Evolutionary conservation across 169 alveolate genomes (phyloP), one percentile per base, ranked within the genome.

Genomic region (Cryptosporidium baileyi): DNA sequence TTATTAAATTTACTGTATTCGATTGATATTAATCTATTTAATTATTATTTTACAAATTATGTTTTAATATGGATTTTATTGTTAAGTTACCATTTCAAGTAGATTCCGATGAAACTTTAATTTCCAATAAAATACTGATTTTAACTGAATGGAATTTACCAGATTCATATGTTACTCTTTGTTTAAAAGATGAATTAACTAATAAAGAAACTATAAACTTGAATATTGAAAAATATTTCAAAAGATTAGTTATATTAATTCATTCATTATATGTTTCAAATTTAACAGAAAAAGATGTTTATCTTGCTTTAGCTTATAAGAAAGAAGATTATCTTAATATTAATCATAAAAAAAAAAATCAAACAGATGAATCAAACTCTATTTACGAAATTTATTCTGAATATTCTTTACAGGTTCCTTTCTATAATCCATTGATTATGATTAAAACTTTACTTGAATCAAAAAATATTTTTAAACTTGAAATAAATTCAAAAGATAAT

Each of bases 261-360:
- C 65, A 74, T 7, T 74, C 85, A 9, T 26, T 74, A 6, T 74
- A 74, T 38, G 57, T 74, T 28, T 51, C 85, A 57, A 54, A 9
- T 11, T 36, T 74, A 60, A 74, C 85, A 19, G 67, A 54, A 34
- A 51, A 74, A 26, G 85, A 74, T 38, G 22, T 43, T 17, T 74
- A 74, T 74, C 40, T 74, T 3, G 85, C 85, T 2, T 34, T 74
- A 43, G 85, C 85, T n/a, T 74, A 54, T 26, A 45, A 26, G 38
- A 65, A n/a, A 44, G 45, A 30, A 5, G 85, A 74, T 9, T 54
- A 54, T 74, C 45, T 38, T 7, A 41, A 15, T 0, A 8, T 54
- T n/a, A 8, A 4, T 57, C 17, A 17, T 30, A 6, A 6, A 5
- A 17, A 3, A 57, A 30, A 22, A n/a, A 8, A 22, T 34, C 28